Conservation (phyloP, 1,139 yeast genomes). For the Casaregolazyma lundiana region DNA sequence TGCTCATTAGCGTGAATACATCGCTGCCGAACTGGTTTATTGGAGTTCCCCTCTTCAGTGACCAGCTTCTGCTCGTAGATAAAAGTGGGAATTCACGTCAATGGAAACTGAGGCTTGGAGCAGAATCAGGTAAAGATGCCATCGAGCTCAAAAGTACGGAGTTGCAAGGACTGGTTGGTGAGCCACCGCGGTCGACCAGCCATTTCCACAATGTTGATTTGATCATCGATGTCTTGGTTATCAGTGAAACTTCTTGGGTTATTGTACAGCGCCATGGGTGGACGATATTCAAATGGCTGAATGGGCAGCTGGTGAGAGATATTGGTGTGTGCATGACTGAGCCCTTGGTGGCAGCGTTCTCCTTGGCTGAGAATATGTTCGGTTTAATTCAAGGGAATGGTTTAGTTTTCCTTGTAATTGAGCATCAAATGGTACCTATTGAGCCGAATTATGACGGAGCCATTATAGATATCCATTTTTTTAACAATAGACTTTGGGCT, state of each 20-base stretch:
- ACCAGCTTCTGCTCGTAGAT: constrained; percentile 18
- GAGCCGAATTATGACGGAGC: constrained; percentile 20
- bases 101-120: constrained; percentile 9
- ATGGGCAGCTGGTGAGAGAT: constrained; percentile 20
- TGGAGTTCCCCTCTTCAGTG: constrained; percentile 21
- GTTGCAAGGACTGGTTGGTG: constrained; percentile 5
- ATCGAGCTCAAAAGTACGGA: constrained; percentile 2
- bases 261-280: constrained; percentile 23
- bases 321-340: constrained; percentile 14
- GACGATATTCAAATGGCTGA: constrained; percentile 24
- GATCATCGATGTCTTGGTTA: constrained; percentile 18
- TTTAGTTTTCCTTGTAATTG: constrained; percentile 21
- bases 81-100: constrained; percentile 17
- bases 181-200: constrained; percentile 10
- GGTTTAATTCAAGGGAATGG: constrained; percentile 23
- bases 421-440: constrained; percentile 21
- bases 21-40: constrained; percentile 23
- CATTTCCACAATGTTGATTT: constrained; percentile 16
- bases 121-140: neutral
- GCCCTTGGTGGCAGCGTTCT: constrained; percentile 11
- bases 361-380: constrained; percentile 12
- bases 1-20: constrained; percentile 16
- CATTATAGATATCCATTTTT: constrained; percentile 5
- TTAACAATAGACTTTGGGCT: constrained; percentile 9
- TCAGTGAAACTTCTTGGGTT: constrained; percentile 21